A percentile compares a stretch with the other conserved stretches of the same genome.
Evolutionary conservation across 495 filamentous ascomycete species (phyloP).

Genomic region (Xylaria acuta): DNA sequence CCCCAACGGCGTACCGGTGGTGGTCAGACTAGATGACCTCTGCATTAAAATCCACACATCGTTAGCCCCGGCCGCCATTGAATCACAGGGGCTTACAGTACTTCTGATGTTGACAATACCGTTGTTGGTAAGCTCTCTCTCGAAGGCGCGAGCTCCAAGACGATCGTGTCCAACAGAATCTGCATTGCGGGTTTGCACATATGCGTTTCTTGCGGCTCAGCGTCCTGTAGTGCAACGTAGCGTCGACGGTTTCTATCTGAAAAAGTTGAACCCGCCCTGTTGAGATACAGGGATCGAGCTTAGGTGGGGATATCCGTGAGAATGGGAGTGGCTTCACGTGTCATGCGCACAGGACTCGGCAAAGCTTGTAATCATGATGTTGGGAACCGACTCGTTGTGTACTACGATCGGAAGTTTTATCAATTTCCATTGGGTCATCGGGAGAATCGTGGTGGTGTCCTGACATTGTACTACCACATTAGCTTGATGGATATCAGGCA

Average conservation of each 20-base stretch:
- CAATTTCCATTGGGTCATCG: conserved; percentile 7
- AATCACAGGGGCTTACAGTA: neutral
- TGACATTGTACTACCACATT: neutral
- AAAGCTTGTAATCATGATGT: neutral
- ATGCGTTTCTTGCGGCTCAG: conserved; percentile 9
- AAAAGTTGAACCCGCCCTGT: neutral
- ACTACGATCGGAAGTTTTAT: conserved; percentile 7
- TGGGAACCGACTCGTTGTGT: conserved; percentile 6
- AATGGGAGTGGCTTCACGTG: conserved; percentile 10
- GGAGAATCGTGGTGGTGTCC: neutral
- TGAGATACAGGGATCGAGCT: conserved; percentile 14
- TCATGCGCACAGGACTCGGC: neutral
- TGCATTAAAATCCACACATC: neutral
- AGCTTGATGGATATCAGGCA: conserved; percentile 16
- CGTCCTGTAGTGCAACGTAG: conserved; percentile 10
- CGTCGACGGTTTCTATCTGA: neutral
- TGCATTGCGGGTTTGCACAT: neutral
- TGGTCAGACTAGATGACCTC: conserved; percentile 21
- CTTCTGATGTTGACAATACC: neutral
- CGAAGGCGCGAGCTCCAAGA: neutral
- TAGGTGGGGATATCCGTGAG: conserved; percentile 24
- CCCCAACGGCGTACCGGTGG: conserved; percentile 28
- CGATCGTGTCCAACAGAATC: neutral
- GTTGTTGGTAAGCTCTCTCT: neutral
- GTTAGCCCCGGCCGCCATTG: neutral